Conservation (phyloP, 768 basidiomycete species). For the Pisolithus microcarpus region DNA sequence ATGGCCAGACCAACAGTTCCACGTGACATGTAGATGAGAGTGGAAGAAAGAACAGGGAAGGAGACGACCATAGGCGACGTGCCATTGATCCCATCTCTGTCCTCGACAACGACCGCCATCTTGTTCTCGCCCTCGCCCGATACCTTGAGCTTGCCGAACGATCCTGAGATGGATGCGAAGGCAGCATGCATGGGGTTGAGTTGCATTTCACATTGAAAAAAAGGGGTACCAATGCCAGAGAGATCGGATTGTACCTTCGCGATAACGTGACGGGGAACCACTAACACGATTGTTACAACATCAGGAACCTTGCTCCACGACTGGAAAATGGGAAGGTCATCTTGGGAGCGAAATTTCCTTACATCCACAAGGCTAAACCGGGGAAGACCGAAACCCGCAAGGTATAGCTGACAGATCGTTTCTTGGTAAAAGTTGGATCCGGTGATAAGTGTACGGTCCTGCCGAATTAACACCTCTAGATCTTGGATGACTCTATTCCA, state of each 20-base stretch:
- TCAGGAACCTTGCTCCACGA: conserved; percentile 25
- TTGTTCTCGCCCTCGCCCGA: conserved; percentile 13
- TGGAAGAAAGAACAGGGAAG: conserved; percentile 14
- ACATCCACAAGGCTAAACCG: conserved; percentile 5
- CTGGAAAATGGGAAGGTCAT: conserved; percentile 18
- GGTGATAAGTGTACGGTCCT: conserved; percentile 16
- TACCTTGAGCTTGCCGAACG: conserved; percentile 14
- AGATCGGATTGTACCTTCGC: conserved; percentile 17
- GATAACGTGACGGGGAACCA: conserved; percentile 25
- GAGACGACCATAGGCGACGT: conserved; percentile 18
- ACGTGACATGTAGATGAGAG: conserved; percentile 9
- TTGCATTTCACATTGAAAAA: conserved; percentile 20
- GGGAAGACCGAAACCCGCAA: conserved; percentile 25
- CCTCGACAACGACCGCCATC: conserved; percentile 15
- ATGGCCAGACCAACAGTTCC: conserved; percentile 15
- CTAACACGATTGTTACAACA: conserved; percentile 26
- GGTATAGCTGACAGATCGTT: conserved; percentile 37
- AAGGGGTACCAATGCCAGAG: conserved; percentile 14
- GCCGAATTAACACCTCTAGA: conserved; percentile 15
- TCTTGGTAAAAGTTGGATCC: conserved; percentile 38
- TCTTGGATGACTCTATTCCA: conserved; percentile 39
- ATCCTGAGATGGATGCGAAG: conserved; percentile 15
- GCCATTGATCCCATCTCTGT: conserved; percentile 9
- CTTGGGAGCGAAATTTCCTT: conserved; percentile 3
- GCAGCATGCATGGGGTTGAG: not conserved